Conservation (phyloP, 495 filamentous ascomycete species). For the Penicillium robsamsonii region DNA sequence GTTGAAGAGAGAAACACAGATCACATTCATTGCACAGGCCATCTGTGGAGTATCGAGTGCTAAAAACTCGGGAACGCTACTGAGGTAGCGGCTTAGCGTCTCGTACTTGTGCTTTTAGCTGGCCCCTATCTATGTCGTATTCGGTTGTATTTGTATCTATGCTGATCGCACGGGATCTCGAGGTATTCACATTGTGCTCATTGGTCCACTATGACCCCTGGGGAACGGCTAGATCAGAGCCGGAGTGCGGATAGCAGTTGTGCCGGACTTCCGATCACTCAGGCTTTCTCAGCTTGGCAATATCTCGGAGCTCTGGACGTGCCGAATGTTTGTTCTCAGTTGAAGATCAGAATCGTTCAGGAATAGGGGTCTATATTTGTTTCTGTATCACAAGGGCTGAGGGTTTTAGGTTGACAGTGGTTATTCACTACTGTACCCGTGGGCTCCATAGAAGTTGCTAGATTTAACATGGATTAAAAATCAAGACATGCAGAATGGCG, state of each 20-base stretch:
- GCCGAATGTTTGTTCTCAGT: background rate
- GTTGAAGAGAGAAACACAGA: too few relatives aligned
- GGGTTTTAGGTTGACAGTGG: too few relatives aligned
- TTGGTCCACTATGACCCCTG: slow-evolving; percentile 12
- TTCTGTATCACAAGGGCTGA: background rate
- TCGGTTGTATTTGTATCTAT: background rate
- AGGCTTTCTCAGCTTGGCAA: slow-evolving; percentile 13
- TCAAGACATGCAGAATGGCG: background rate
- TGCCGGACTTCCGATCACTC: slow-evolving; percentile 19
- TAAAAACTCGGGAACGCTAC: background rate
- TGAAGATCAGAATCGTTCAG: too few relatives aligned
- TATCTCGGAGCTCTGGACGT: background rate
- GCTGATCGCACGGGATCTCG: slow-evolving; percentile 15
- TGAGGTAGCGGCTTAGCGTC: background rate
- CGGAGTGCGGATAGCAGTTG: slow-evolving; percentile 11
- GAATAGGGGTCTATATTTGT: background rate
- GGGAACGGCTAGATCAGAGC: slow-evolving; percentile 9
- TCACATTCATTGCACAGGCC: too few relatives aligned
- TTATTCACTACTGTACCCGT: background rate
- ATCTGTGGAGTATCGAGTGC: too few relatives aligned
- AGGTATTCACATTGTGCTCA: background rate
- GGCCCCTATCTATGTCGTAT: background rate
- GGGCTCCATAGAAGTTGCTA: background rate
- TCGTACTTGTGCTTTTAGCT: slow-evolving; percentile 23
- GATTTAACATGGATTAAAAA: background rate